These are phyloP conservation scores for Cymbopogon citratus DNA, from an alignment of 176 grass and related monocot genomes.

Conservation along the genomic window DNA sequence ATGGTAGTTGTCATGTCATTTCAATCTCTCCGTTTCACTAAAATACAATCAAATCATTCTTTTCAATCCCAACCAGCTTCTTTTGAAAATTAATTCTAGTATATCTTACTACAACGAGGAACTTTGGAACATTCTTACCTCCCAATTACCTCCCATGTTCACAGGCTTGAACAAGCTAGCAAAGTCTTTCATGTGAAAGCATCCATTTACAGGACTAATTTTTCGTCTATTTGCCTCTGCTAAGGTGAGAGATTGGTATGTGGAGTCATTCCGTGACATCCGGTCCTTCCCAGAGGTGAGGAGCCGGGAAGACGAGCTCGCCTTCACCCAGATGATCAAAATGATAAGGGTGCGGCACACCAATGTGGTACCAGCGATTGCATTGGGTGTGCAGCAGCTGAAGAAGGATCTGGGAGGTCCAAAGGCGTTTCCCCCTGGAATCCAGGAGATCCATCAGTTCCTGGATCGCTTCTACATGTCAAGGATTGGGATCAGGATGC, in stretches of 20 bases:
- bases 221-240: not conserved
- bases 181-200: not conserved
- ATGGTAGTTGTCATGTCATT: not conserved
- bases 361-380: constrained; percentile 91
- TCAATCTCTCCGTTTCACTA: not conserved
- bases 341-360: constrained; percentile 90
- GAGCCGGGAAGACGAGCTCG: constrained; percentile 43
- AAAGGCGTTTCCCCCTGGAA: constrained; percentile 32
- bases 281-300: constrained; percentile 66
- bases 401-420: constrained; percentile 59
- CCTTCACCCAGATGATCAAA: constrained; percentile 85
- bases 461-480: constrained; percentile 97
- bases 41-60: not conserved
- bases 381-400: constrained; percentile 77
- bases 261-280: constrained; percentile 80
- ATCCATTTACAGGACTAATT: not conserved
- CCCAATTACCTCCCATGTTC: not conserved
- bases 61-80: not conserved
- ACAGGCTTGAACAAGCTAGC: not conserved
- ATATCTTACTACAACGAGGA: not conserved
- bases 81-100: not conserved
- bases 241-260: constrained; percentile 84
- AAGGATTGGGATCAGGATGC: constrained; percentile 92
- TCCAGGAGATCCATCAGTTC: constrained; percentile 81
- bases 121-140: constrained; percentile 5